Conservation (phyloP, 768 basidiomycete genomes). For the Galerina marginata region DNA sequence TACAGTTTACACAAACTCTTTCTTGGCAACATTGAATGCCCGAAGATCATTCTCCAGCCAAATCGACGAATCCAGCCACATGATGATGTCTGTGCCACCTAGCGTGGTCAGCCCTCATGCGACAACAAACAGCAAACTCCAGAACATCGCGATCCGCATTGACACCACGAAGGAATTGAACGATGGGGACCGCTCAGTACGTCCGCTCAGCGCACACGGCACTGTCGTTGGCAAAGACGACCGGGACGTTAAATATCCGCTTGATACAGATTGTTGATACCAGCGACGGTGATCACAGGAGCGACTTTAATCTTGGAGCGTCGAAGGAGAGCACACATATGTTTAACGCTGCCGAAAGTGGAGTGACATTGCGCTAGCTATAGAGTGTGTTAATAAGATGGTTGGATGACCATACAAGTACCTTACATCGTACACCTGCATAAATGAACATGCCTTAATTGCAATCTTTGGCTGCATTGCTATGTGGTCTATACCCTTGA, state of each 20-base stretch:
- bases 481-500: too few relatives aligned
- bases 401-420: too few relatives aligned
- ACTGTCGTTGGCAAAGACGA: not conserved
- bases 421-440: too few relatives aligned
- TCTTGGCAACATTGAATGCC: slow-evolving; percentile 58
- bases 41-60: slow-evolving; percentile 41
- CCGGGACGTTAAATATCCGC: not conserved
- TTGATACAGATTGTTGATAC: not conserved
- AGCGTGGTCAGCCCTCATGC: slow-evolving; percentile 26
- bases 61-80: slow-evolving; percentile 34
- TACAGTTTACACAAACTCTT: slow-evolving; percentile 56
- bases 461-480: too few relatives aligned
- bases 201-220: slow-evolving; percentile 4
- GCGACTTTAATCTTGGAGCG: not conserved
- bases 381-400: too few relatives aligned
- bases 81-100: slow-evolving; percentile 38
- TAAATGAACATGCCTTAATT: too few relatives aligned
- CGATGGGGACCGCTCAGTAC: slow-evolving; percentile 2
- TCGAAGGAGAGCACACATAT: not conserved
- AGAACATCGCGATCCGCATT: slow-evolving; percentile 41
- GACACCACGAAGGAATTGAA: slow-evolving; percentile 29
- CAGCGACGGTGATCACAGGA: slow-evolving; percentile 1
- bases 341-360: not conserved
- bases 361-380: not conserved
- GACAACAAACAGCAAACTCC: slow-evolving; percentile 15